Base-by-base conservation (phyloP, 164 flowering plant species). In the Piper betle region DNA sequence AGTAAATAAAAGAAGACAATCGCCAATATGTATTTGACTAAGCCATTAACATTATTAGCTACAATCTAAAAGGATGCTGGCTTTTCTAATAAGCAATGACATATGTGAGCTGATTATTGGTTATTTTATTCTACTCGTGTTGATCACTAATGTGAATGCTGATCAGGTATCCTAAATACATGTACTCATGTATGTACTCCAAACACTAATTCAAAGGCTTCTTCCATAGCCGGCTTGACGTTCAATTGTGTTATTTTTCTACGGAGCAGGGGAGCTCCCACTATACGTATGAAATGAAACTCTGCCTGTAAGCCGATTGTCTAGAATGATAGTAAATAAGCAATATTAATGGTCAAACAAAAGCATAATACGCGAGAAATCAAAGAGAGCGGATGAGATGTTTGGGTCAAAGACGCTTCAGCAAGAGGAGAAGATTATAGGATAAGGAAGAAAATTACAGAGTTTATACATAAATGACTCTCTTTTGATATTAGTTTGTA, bases 361-460 rank as follows among this genome's bases (percentile, higher is more conserved):
- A 43, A 43, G 12, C 12, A 43, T 43, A 43, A 43, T 43, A 43
- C 50, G 50, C 50, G 12, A 43, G 12, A 43, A 43, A 43, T 8
- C 12, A n/a, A 43, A 43, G 10, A 10, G 12, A 15, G 8, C 6
- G 43, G 50, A 3, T 43, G 8, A 43, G 50, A 20, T 55, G 58
- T 33, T 6, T 20, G 58, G 58, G 58, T 55, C 58, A 55, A 55
- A 55, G 58, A 55, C 58, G 58, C 38, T 55, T 55, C 58, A n/a
- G 58, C 33, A 33, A 20, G 6, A 25, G 16, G 38, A 15, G 11
- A 18, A 54, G 2, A 18, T n/a, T n/a, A 9, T 18, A 18, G 33
- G 55, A 53, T 4, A 5, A 52, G 33, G 33, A 33, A 19, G 33
- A 55, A 3, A 17, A 19, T n/a, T 13, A 55, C 6, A n/a, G n/a